Evolutionary conservation across 2,329 filamentous ascomycete species (phyloP), one percentile per base, ranked within the genome.

Genomic region (Leptographium radiaticola): DNA sequence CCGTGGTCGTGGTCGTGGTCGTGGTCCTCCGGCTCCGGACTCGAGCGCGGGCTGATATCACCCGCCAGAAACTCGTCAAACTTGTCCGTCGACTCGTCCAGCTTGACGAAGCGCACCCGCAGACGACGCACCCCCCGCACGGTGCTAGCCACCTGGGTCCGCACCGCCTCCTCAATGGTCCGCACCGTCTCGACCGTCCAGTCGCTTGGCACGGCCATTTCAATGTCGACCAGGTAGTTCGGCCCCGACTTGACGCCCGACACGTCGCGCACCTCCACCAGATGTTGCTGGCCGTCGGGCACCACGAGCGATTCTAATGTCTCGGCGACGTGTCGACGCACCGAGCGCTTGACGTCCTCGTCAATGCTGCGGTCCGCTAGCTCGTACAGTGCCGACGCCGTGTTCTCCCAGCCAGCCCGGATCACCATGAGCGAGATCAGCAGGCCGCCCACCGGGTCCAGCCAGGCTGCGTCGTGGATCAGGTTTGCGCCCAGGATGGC

Each of bases 241-340:
- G 96, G 93, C 34, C 93, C 93, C 4, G 89, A 93, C 71, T 98
- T 98, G 69, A 95, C 79, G 53, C 93, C 93, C 59, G 89, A 86
- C 4, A 97, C 79, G 46, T 87, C 85, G 46, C 85, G 79, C 47
- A 96, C 71, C 63, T 87, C 81, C 10, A 89, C 76, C 53, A 82
- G 70, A 49, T 78, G 71, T 55, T 82, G 71, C 49, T 78, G 71
- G 49, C 79, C 73, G 51, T 77, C 71, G 51, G 67, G 67, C 20
- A 85, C 63, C 11, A 49, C 33, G 5, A 54, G 10, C 18, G 48
- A 38, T 25, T 53, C 49, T 20, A 93, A 69, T 5, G 77, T 80
- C 60, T 77, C 79, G 36, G 71, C 69, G 0, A 80, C 77, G 34
- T 88, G 82, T 61, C 79, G 82, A 52, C 80, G 75, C 25, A 96